These are phyloP conservation scores for Trichoderma cornu-damae DNA, from an alignment of 2,329 filamentous ascomycete species.

Conservation along the genomic window DNA sequence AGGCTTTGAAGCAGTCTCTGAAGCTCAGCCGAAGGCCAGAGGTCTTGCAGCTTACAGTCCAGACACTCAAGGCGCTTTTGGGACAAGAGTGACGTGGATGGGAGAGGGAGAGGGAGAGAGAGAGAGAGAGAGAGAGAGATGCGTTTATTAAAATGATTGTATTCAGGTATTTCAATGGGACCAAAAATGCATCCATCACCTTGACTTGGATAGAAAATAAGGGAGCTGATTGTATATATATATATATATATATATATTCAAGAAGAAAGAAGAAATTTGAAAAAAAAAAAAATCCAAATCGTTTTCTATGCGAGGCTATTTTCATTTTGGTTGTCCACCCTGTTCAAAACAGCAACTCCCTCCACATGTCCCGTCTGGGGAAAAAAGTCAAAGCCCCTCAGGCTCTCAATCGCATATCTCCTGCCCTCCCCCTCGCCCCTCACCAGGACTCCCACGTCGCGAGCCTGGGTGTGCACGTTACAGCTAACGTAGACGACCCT, in stretches of 20 bases:
- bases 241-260: too few relatives aligned
- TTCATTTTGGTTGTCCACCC: slow-evolving; percentile 41
- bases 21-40: slow-evolving; percentile 63
- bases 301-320: too few relatives aligned
- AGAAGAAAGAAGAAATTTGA: too few relatives aligned
- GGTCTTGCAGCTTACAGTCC: slow-evolving; percentile 65
- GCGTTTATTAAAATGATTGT: too few relatives aligned
- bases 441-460: slow-evolving; percentile 85
- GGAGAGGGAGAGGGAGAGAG: too few relatives aligned
- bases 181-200: background rate
- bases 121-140: too few relatives aligned
- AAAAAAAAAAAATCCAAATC: too few relatives aligned
- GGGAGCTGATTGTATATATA: too few relatives aligned
- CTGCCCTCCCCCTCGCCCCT: slow-evolving; percentile 51
- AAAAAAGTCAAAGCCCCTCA: slow-evolving; percentile 95
- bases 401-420: slow-evolving; percentile 80
- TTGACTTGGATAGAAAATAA: background rate
- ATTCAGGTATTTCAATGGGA: background rate
- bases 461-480: slow-evolving; percentile 94
- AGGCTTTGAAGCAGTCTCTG: slow-evolving; percentile 63
- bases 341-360: slow-evolving; percentile 60
- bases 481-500: slow-evolving; percentile 93
- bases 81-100: slow-evolving; percentile 32
- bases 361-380: slow-evolving; percentile 75
- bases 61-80: slow-evolving; percentile 65